Evolutionary conservation across 164 flowering plant species (phyloP).

Genomic region (Litsea cubeba): DNA sequence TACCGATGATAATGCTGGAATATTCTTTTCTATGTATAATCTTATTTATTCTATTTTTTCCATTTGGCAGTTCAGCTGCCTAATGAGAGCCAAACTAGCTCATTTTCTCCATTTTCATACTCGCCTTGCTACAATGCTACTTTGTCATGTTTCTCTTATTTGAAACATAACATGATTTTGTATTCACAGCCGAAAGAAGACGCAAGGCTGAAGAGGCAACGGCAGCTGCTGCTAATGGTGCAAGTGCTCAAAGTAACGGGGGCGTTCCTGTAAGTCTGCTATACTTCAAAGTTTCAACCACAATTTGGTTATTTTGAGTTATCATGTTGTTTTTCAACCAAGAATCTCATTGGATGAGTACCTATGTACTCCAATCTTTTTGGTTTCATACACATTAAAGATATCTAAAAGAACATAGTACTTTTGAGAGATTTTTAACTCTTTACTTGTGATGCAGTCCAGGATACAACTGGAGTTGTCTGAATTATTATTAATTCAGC

Average conservation of each 20-base stretch:
- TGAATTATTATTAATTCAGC: no score
- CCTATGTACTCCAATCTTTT: neutral
- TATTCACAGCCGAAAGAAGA: slow-evolving; percentile 72
- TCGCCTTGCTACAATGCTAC: no score
- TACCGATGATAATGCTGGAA: no score
- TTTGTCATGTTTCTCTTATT: no score
- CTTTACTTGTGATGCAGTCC: neutral
- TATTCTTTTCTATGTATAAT: no score
- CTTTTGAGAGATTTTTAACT: neutral
- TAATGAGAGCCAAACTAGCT: no score
- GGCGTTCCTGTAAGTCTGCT: slow-evolving; percentile 55
- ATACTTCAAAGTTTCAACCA: slow-evolving; percentile 2
- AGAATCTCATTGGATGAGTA: neutral
- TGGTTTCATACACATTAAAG: neutral
- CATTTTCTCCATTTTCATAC: no score
- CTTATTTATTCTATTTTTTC: no score
- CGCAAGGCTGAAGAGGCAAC: slow-evolving; percentile 53
- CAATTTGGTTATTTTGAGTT: neutral
- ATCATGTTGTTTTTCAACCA: neutral
- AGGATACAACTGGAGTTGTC: no score
- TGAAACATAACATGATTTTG: slow-evolving; percentile 1
- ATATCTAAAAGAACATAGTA: neutral
- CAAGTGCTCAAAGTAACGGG: slow-evolving; percentile 52
- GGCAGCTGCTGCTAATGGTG: slow-evolving; percentile 46
- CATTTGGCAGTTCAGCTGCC: no score